Conservation (phyloP, 2,329 filamentous ascomycete genomes). For the Elsinoe ampelina region DNA sequence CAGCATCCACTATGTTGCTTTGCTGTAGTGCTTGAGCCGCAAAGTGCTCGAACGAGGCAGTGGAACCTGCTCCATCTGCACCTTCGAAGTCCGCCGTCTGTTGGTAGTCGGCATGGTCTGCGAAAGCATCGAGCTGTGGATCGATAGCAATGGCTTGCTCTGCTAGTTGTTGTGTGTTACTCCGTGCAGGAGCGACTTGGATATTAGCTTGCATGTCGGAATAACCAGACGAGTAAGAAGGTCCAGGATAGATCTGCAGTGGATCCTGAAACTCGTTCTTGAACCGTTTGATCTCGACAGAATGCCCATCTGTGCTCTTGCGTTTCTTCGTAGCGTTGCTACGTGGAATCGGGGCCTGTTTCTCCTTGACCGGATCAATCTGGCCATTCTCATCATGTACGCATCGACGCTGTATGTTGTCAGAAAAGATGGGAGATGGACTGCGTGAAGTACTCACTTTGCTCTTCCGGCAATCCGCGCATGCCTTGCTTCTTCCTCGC, state of each 20-base stretch:
- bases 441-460: slow-evolving; percentile 42
- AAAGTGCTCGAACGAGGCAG: slow-evolving; percentile 8
- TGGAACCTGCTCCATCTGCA: neutral
- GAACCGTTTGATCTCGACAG: slow-evolving; percentile 19
- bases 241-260: slow-evolving; percentile 11
- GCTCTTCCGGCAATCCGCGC: slow-evolving; percentile 57
- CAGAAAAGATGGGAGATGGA: slow-evolving; percentile 17
- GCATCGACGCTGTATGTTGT: slow-evolving; percentile 47
- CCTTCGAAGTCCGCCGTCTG: neutral
- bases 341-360: slow-evolving; percentile 51
- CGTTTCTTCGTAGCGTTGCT: slow-evolving; percentile 49
- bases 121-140: slow-evolving; percentile 2
- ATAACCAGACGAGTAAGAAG: slow-evolving; percentile 5
- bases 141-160: slow-evolving; percentile 10
- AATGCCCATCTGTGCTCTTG: slow-evolving; percentile 33
- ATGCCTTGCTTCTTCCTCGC: slow-evolving; percentile 49
- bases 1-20: slow-evolving; percentile 9
- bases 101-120: neutral
- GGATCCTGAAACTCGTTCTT: slow-evolving; percentile 20
- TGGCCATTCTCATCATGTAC: slow-evolving; percentile 57
- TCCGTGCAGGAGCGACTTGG: neutral
- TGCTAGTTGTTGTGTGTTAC: neutral
- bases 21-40: slow-evolving; percentile 13
- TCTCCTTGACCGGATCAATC: slow-evolving; percentile 54
- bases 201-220: neutral